Base-by-base conservation (phyloP, 257 asterid genomes). In the Solanum phureja region DNA sequence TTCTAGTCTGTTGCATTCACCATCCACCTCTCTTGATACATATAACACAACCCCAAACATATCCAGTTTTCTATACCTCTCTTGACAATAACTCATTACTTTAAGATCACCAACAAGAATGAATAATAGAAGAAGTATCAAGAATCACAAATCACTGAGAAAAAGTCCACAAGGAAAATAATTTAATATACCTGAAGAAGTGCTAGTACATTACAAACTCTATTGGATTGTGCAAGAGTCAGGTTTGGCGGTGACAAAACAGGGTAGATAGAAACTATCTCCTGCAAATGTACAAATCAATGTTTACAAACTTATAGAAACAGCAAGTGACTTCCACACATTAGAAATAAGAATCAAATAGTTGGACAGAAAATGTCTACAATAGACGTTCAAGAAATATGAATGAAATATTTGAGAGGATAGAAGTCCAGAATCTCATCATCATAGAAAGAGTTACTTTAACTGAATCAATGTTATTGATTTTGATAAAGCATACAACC, bases 171-270 rank as follows among this genome's bases (percentile, higher is more conserved):
- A 76, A 40, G 58, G 34, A n/a, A 76, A 76, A 76, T 19, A 76
- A 56, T 23, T 69, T 73, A 81, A 60, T 86, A 74, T 66, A 91
- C 93, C 94, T 92, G 93, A 87, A 92, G 86, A 86, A 92, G 92
- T 19, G 90, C 89, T 66, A 90, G 89, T 40, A 73, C 91, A 85
- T 92, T 83, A 89, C 92, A 89, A 33, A 64, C 91, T 85, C 91
- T 91, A 44, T 84, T 86, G 40, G 93, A 90, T 89, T 90, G 88
- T 37, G 88, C 93, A 62, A 27, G 71, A 21, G 91, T 88, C 46
- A 92, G 76, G 14, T 83, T 81, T 86, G 91, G 87, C 18, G 89
- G 89, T 46, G 92, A 86, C 87, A 92, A 73, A 21, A 84, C 62
- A 23, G 90, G 89, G 75, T 90, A 91, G 85, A 91, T 33, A 7